These are phyloP conservation scores for Fusarium bactridioides DNA, from an alignment of 2,329 filamentous ascomycete genomes.

Conservation along the genomic window DNA sequence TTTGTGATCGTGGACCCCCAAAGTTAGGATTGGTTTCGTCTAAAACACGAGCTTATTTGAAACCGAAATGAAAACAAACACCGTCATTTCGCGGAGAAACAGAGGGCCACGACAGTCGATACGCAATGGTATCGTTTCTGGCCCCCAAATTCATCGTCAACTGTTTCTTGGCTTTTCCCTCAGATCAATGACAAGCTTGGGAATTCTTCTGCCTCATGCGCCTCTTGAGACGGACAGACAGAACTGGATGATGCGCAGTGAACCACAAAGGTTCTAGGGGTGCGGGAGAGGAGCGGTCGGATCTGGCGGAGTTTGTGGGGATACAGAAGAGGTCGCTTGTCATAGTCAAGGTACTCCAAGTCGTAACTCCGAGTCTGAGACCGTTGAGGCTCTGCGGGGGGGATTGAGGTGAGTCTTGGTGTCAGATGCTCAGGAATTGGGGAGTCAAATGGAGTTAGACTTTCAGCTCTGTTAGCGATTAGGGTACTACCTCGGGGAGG, in stretches of 20 bases:
- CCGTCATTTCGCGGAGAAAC: constrained; percentile 9
- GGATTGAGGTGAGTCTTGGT: neutral
- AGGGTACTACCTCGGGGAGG: neutral
- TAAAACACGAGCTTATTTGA: constrained; percentile 4
- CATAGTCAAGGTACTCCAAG: constrained; percentile 33
- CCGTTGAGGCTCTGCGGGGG: constrained; percentile 29
- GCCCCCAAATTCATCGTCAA: constrained; percentile 11
- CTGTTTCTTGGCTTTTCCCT: constrained; percentile 5
- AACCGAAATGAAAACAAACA: constrained; percentile 1
- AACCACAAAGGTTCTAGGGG: constrained; percentile 26
- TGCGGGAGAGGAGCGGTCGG: constrained; percentile 17
- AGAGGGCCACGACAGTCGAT: constrained; percentile 33
- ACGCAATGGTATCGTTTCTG: constrained; percentile 30
- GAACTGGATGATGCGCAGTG: constrained; percentile 13
- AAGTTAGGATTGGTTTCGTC: neutral
- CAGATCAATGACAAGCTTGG: constrained; percentile 26
- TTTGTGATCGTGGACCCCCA: constrained; percentile 13
- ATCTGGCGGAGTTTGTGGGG: constrained; percentile 29
- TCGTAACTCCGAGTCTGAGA: constrained; percentile 16
- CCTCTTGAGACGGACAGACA: neutral
- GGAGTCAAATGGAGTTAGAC: neutral
- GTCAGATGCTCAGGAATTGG: neutral
- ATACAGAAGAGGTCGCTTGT: constrained; percentile 14
- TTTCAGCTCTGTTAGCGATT: neutral
- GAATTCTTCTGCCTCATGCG: constrained; percentile 29